Percentiles rank a stretch among this genome's conserved stretches.
phyloP scores from a whole-genome alignment of 805 yeast genomes.

The Cyberlindnera americana region DNA sequence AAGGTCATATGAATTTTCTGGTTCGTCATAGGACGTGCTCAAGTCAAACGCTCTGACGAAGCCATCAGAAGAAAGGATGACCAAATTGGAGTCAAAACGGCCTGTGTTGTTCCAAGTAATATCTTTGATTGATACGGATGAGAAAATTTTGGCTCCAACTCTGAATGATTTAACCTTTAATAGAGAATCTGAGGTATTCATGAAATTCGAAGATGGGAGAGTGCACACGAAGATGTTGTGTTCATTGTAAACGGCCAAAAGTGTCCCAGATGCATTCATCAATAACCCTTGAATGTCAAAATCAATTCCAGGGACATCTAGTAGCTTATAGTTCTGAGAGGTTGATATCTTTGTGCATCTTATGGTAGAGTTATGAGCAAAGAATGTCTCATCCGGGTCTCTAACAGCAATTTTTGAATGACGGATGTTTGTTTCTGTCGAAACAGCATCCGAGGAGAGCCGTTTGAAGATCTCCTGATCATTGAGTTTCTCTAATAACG shows the following conservation, averaged over 20 bases:
- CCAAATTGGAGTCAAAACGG: constrained; percentile 39
- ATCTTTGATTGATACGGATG: constrained; percentile 32
- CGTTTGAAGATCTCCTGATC: constrained; percentile 12
- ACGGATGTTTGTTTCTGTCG: constrained; percentile 1
- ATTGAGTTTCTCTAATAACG: constrained; percentile 7
- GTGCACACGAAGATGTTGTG: constrained; percentile 29
- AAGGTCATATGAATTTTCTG: constrained; percentile 23
- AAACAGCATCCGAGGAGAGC: neutral
- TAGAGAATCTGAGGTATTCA: constrained; percentile 2
- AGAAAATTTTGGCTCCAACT: constrained; percentile 28
- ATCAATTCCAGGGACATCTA: constrained; percentile 19
- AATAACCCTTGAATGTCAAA: constrained; percentile 33
- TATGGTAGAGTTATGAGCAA: constrained; percentile 17
- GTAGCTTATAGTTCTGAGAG: constrained; percentile 9
- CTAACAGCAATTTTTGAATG: constrained; percentile 20
- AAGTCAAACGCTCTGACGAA: constrained; percentile 36
- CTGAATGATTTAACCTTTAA: constrained; percentile 22
- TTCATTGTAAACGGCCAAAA: constrained; percentile 40
- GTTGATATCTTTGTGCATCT: constrained; percentile 16
- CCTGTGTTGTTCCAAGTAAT: constrained; percentile 45
- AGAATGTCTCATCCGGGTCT: constrained; percentile 20
- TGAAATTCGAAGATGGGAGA: constrained; percentile 28
- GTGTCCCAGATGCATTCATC: constrained; percentile 39
- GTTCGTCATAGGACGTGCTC: constrained; percentile 25
- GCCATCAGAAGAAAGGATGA: constrained; percentile 36